Evolutionary conservation across 176 grass and related monocot genomes (phyloP).

Genomic region (Chloris gayana): DNA sequence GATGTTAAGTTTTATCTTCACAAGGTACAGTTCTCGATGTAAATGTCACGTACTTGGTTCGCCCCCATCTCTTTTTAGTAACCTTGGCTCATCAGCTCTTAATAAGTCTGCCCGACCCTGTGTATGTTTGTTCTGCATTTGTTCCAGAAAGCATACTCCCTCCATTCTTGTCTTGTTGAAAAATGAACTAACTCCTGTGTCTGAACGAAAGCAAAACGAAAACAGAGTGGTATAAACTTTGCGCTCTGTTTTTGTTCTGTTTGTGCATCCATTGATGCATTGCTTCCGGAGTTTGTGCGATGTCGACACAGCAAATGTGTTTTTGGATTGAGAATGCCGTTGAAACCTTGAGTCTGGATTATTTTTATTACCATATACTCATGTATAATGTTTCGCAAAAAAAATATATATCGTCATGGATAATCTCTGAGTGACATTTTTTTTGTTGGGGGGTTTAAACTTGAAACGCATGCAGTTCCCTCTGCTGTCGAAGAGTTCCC

Average conservation of each 20-base stretch:
- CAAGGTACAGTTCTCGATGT: slow-evolving; percentile 52
- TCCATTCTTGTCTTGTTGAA: too few relatives aligned
- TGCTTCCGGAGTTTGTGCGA: too few relatives aligned
- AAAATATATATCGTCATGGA: too few relatives aligned
- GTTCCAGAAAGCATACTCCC: too few relatives aligned
- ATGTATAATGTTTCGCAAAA: too few relatives aligned
- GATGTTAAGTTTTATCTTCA: slow-evolving; percentile 96
- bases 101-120: neutral
- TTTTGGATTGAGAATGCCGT: neutral
- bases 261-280: neutral
- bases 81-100: neutral
- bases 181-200: too few relatives aligned
- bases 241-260: neutral
- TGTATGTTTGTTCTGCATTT: neutral
- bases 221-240: neutral
- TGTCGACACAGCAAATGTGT: too few relatives aligned
- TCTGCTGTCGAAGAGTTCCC: slow-evolving; percentile 88
- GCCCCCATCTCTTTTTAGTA: neutral
- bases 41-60: neutral
- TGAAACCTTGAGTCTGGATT: neutral
- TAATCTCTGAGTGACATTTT: too few relatives aligned
- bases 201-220: too few relatives aligned
- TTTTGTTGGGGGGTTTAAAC: neutral
- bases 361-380: too few relatives aligned
- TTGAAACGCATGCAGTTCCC: slow-evolving; percentile 73